These are phyloP conservation scores for Rhizopus microsporus DNA, from an alignment of 371 early-diverging fungal species.

Conservation along the genomic window DNA sequence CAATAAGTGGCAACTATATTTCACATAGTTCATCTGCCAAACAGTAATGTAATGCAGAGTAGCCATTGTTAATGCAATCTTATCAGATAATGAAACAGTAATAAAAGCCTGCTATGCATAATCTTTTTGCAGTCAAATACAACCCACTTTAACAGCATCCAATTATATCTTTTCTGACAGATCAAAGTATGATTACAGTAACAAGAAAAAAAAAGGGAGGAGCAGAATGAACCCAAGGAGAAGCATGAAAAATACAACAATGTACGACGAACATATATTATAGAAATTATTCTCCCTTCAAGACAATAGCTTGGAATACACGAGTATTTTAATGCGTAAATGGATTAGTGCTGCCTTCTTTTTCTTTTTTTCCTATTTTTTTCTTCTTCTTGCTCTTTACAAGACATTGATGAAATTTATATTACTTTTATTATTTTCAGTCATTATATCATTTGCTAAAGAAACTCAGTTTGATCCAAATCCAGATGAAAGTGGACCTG, in stretches of 20 bases:
- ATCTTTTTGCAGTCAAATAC: no score
- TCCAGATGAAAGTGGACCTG: not conserved
- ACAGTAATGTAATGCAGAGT: no score
- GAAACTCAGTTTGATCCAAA: not conserved
- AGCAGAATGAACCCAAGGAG: not conserved
- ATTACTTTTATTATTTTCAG: not conserved
- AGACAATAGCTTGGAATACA: not conserved
- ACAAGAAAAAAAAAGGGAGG: not conserved
- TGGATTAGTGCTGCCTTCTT: not conserved
- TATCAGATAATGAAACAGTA: no score
- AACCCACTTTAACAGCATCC: no score
- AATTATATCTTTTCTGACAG: no score
- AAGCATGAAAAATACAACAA: not conserved
- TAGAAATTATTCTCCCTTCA: not conserved
- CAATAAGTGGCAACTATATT: no score
- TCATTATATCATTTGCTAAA: not conserved
- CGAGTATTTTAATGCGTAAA: conserved; percentile 4
- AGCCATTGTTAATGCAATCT: no score
- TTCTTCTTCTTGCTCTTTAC: not conserved
- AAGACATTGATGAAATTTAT: not conserved
- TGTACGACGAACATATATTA: not conserved
- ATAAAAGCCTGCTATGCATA: no score
- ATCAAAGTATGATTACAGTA: no score
- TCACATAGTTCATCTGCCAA: no score
- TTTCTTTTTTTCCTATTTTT: not conserved